Evolutionary conservation across 192 early-diverging fungal species (phyloP), one percentile per base, ranked within the genome.

Genomic region (Podila epigama): DNA sequence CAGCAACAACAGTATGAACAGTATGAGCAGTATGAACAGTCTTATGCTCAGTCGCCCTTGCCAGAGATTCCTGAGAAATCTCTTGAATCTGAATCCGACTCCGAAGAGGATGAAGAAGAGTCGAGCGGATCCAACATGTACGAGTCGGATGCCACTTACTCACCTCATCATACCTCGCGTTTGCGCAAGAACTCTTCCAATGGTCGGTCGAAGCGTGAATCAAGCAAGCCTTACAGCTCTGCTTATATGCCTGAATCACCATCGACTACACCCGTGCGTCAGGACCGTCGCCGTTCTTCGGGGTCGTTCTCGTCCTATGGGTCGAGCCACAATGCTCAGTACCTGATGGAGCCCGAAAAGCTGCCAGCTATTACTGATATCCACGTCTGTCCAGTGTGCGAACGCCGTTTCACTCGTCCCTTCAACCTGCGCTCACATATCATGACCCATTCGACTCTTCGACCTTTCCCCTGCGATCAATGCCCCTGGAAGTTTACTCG

Each of bases 401-500:
- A 57, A 13, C 60, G 73, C 11, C 60, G 73, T 13, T 94, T 94
- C 60, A 89, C 87, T 52, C 85, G 90, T 12, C 89, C 87, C 44
- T 92, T 92, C 78, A 92, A 94, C 61, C 80, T 94, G 40, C 88
- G 89, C 60, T 92, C 91, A 22, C 92, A 94, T 73, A 81, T 89
- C 36, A 81, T 90, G 60, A 92, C 91, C 8, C 92, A 94, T 63
- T 89, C 90, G 34, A 82, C 86, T 13, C 90, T 92, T 58, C 85
- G 91, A 15, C 92, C 92, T 33, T 92, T 87, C 70, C 70, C 84
- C 61, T 95, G 92, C 64, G 75, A 81, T 27, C 83, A 86, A 61
- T 98, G 96, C 79, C 79, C 87, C 15, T 85, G 88, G 60, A 83
- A 86, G 9, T 98, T 98, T 78, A 90, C 94, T 12, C 86, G 96